phyloP scores from a whole-genome alignment of 2,329 filamentous ascomycete species.

The Ophiognomonia clavigignenti-juglandacearum region DNA sequence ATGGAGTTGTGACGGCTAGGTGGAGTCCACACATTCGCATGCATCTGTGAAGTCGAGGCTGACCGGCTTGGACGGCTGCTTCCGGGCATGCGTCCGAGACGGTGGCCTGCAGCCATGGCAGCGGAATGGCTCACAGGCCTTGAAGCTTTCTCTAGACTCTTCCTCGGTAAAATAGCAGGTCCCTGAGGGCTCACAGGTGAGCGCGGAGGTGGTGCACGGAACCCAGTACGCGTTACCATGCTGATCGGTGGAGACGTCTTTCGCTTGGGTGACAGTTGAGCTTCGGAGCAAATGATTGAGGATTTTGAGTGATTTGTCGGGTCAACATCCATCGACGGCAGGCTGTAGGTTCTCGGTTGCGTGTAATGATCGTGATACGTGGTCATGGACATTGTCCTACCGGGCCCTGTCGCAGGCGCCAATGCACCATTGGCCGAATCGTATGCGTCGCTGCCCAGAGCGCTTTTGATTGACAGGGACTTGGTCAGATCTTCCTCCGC shows the following conservation, averaged over 20 bases:
- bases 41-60: constrained; percentile 15
- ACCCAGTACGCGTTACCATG: constrained; percentile 35
- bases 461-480: constrained; percentile 20
- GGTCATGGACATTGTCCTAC: constrained; percentile 28
- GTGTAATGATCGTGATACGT: constrained; percentile 23
- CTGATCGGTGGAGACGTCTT: constrained; percentile 37
- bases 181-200: constrained; percentile 30
- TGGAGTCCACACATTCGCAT: constrained; percentile 25
- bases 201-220: constrained; percentile 29
- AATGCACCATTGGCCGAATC: constrained; percentile 22
- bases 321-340: constrained; percentile 7
- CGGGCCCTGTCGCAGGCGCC: constrained; percentile 13
- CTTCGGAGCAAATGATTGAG: constrained; percentile 22
- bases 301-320: constrained; percentile 18
- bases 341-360: constrained; percentile 17
- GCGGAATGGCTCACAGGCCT: constrained; percentile 19
- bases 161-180: constrained; percentile 22
- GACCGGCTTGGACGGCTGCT: constrained; percentile 18
- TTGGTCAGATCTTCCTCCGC: constrained; percentile 19
- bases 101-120: constrained; percentile 18
- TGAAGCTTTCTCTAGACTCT: constrained; percentile 27
- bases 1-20: constrained; percentile 29
- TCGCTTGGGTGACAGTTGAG: constrained; percentile 23
- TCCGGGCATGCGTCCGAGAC: constrained; percentile 23
- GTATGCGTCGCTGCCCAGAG: constrained; percentile 23